Base-by-base conservation (phyloP, 192 early-diverging fungal genomes). In the Entomortierella lignicola region DNA sequence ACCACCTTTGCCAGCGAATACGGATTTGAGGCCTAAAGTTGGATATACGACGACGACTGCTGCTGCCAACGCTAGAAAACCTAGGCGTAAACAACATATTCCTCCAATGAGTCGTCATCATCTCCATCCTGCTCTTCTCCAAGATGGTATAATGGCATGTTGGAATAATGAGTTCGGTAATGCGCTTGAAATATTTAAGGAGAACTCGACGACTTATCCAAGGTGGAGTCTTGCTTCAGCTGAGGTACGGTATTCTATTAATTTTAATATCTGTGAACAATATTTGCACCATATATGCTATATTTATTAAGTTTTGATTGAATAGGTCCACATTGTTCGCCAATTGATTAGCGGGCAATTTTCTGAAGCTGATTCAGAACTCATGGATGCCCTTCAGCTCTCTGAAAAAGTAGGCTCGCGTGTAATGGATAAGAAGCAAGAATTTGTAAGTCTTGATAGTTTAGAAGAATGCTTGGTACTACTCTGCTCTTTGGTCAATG, bases 91-190 rank as follows among this genome's bases (percentile, higher is more conserved):
- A 12, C 61, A 60, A 8, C 39, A 58, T 2, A 56, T 70, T 26
- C 55, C 68, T 10, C 55, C 75, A 8, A 66, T 70, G 75, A 79
- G 75, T 25, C 67, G 75, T 2, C 47, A 64, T 26, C 75, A 79
- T 8, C 47, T 79, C 39, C 75, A 79, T 21, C 75, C 75, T 7
- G 21, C 26, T 1, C 25, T 54, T 17, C 34, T 79, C 37, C 69
- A 43, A 8, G 75, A 79, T 18, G 75, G 75, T 7, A 61, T 79
- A 12, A 64, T 58, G 62, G 75, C 75, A 4, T 63, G 56, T 21
- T 83, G 82, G 82, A 83, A 83, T 42, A 83, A 74, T 29, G 82
- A 83, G 48, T 83, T 83, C 54, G 62, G 42, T 32, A 56, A 42
- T 17, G 75, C 82, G 13, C 56, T 75, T 12, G 68, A 69, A 7